Evolutionary conservation across 1,284 basidiomycete species (phyloP).

Genomic region (Gymnopus androsaceus): DNA sequence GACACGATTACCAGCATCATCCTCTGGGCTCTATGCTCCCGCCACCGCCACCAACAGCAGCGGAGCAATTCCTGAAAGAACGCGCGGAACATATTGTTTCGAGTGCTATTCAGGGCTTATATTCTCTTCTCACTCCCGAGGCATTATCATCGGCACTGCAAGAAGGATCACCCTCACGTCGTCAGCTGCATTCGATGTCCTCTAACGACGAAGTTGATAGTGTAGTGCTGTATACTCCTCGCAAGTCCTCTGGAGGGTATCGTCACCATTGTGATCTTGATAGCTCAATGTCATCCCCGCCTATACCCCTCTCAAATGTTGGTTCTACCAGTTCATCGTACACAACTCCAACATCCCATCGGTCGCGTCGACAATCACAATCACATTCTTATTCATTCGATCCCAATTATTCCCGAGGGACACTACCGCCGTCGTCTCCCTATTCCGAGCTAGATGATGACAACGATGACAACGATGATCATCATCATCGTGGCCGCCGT

Average conservation of each 20-base stretch:
- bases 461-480: background rate
- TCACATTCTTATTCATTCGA: constrained; percentile 41
- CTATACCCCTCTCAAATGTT: background rate
- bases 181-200: too few species aligned
- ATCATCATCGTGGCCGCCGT: background rate
- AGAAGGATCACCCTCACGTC: background rate
- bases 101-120: constrained; percentile 32
- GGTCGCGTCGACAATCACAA: constrained; percentile 27
- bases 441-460: constrained; percentile 27
- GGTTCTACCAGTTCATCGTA: constrained; percentile 18
- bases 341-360: constrained; percentile 38
- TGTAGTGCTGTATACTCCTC: constrained; percentile 22
- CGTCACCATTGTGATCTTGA: constrained; percentile 15
- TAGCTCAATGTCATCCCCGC: background rate
- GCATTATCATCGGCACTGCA: background rate
- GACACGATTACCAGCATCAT: background rate
- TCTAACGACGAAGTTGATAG: too few species aligned
- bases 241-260: constrained; percentile 30
- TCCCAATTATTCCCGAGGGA: constrained; percentile 43
- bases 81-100: constrained; percentile 36
- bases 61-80: background rate
- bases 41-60: background rate
- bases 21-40: background rate
- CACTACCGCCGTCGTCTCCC: constrained; percentile 50
- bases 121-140: constrained; percentile 7